These are phyloP conservation scores for Diaporthe capsici DNA, from an alignment of 2,329 filamentous ascomycete genomes.

Conservation along the genomic window DNA sequence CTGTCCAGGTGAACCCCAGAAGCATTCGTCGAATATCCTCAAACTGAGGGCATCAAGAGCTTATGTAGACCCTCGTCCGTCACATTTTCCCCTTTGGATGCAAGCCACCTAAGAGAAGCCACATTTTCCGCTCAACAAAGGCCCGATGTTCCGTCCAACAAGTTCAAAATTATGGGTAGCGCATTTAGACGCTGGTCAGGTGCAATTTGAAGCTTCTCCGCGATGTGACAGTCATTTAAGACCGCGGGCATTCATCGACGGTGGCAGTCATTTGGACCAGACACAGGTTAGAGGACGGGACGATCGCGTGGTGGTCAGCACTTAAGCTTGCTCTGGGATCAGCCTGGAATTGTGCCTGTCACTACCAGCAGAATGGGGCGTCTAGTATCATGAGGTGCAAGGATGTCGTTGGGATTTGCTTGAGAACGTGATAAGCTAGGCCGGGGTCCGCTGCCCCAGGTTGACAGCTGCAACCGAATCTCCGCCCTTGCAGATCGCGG, in stretches of 20 bases:
- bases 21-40: no score
- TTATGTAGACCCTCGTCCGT: background rate
- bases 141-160: background rate
- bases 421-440: background rate
- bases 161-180: background rate
- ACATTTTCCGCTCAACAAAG: background rate
- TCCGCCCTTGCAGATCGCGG: slow-evolving; percentile 1
- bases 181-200: background rate
- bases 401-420: background rate
- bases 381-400: background rate
- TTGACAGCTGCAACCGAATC: slow-evolving; percentile 19
- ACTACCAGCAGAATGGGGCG: background rate
- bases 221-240: background rate
- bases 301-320: background rate
- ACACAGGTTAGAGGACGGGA: background rate
- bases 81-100: background rate
- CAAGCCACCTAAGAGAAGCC: background rate
- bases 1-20: no score
- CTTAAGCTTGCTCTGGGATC: background rate
- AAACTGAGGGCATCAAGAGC: background rate
- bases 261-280: background rate
- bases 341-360: background rate
- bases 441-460: background rate
- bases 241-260: background rate
- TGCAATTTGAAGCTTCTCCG: background rate